These are phyloP conservation scores for Sextonia rubra DNA, from an alignment of 164 flowering plant species.

Conservation along the genomic window DNA sequence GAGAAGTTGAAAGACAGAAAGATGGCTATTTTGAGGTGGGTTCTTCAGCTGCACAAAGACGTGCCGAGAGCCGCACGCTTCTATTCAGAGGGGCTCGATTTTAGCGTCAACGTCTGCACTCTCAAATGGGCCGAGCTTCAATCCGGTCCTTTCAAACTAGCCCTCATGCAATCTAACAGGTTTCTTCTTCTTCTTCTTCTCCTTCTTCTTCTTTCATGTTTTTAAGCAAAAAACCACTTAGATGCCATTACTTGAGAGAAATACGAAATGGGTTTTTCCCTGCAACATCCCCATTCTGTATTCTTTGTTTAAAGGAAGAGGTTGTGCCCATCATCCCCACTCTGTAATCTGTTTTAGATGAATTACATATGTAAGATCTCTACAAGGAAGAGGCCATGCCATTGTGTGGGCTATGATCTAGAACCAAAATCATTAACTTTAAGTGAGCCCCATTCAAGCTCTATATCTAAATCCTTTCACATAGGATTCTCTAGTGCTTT, in stretches of 20 bases:
- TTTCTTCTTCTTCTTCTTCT: slow-evolving; percentile 6
- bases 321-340: too few species aligned
- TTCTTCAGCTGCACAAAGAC: slow-evolving; percentile 92
- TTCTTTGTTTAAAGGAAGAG: too few species aligned
- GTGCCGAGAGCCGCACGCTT: slow-evolving; percentile 89
- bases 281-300: neutral
- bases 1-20: neutral
- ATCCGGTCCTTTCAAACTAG: slow-evolving; percentile 83
- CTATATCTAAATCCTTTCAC: too few species aligned
- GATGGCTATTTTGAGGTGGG: slow-evolving; percentile 76
- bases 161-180: slow-evolving; percentile 78
- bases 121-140: slow-evolving; percentile 94
- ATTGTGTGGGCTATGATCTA: neutral
- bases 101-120: slow-evolving; percentile 78
- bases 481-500: too few species aligned
- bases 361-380: neutral
- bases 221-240: too few species aligned
- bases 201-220: neutral
- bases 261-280: neutral
- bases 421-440: neutral
- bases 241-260: neutral
- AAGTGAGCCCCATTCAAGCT: too few species aligned
- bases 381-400: neutral
- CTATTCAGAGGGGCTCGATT: slow-evolving; percentile 87
- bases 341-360: too few species aligned